These are phyloP conservation scores for Noccaea bulbosa DNA, from an alignment of 345 rosid genomes.

Conservation along the genomic window DNA sequence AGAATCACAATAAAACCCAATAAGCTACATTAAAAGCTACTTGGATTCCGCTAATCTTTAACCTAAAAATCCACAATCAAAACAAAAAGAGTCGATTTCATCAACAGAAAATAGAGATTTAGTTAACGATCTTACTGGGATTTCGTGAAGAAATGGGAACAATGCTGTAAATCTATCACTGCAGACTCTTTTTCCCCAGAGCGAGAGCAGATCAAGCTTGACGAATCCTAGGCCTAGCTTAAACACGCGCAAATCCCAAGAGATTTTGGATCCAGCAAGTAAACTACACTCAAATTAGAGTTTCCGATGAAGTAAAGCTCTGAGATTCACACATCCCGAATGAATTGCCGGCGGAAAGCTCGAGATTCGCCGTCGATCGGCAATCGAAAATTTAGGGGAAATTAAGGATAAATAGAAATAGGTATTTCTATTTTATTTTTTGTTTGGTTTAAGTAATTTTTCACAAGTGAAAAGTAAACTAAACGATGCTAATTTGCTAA, in stretches of 20 bases:
- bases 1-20: not conserved
- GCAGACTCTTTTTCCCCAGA: not conserved
- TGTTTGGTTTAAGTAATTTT: constrained; percentile 34
- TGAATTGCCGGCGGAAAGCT: constrained; percentile 34
- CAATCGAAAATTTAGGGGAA: constrained; percentile 42
- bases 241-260: constrained; percentile 53
- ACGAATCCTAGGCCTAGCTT: constrained; percentile 34
- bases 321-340: constrained; percentile 2
- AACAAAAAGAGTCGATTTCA: not conserved
- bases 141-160: not conserved
- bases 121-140: constrained; percentile 37
- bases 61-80: not conserved
- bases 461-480: constrained; percentile 31
- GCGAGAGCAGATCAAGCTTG: constrained; percentile 39
- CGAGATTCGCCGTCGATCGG: constrained; percentile 40
- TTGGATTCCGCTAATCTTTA: constrained; percentile 3
- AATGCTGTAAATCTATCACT: constrained; percentile 25
- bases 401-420: constrained; percentile 37
- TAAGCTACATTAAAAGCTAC: constrained; percentile 7
- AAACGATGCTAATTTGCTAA: constrained; percentile 45
- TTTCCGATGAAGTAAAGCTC: constrained; percentile 26
- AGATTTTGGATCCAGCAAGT: constrained; percentile 48
- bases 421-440: not conserved
- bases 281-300: constrained; percentile 21
- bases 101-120: not conserved